Evolutionary conservation across 805 yeast genomes (phyloP), one percentile per base, ranked within the genome.

Genomic region (Wickerhamiella bombiphila): DNA sequence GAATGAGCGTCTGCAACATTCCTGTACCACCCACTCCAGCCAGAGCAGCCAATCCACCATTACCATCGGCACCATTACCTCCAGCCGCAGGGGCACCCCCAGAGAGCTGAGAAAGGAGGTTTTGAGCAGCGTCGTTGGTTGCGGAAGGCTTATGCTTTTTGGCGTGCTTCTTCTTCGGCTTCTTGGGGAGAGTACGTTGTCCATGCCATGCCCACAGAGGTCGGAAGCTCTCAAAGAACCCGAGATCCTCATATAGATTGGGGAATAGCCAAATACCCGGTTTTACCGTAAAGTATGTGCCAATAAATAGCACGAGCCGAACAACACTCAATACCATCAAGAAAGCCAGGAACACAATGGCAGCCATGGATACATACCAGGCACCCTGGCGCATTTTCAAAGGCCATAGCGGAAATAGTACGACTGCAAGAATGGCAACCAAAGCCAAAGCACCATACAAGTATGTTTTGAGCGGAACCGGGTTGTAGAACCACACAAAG

Each of bases 251-350:
- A 60, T 86, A 91, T 54, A 91, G 66, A 55, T 88, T 88, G 40
- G 98, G 98, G 68, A 83, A 88, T 34, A 91, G 56, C 98, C 98
- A 91, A 55, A 91, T 68, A n/a, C 93, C 94, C 31, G 74, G 73
- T 5, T 74, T 70, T 40, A 69, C 61, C 1, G 70, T 58, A 34
- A 76, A 61, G 46, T 70, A 68, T 0, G 85, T 70, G 36, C 79
- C 48, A 19, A 68, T 48, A 50, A 74, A 82, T 19, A 91, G 54
- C 29, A 86, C 65, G 54, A 86, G 63, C 53, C 98, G 70, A 24
- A 88, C 61, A 32, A 91, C 66, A 1, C 96, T 94, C 49, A 80
- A 58, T 16, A 60, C 79, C 47, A 91, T 79, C 58, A 91, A 78
- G 34, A 71, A 61, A 3, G 74, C 85, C 32, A 91, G 65, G 26